Base-by-base conservation (phyloP, 2,329 filamentous ascomycete genomes). In the Raffaelea ambrosiae region DNA sequence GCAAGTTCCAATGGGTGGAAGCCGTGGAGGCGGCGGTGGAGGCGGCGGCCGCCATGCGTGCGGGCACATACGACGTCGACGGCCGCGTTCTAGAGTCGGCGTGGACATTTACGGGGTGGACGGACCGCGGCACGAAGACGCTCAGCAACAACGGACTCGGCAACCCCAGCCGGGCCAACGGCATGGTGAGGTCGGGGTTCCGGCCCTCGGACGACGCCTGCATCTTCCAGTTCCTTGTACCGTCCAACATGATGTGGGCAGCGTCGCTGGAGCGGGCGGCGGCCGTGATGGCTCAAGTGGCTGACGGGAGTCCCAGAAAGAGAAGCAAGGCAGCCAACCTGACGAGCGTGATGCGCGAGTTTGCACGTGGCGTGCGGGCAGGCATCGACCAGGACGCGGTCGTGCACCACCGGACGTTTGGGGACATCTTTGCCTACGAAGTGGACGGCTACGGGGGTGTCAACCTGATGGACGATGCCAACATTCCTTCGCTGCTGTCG, bases 171-270 rank as follows among this genome's bases (percentile, higher is more conserved):
- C 82, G 80, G 50, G 78, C 76, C 31, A 91, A 88, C 2, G 86
- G 86, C 0, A 71, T 91, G 19, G 74, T 90, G 44, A 77, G 86
- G 50, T 86, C 82, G 54, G 83, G 85, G 3, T 90, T 90, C 67
- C 74, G 86, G 2, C 86, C 86, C 2, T 86, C 82, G 51, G 86
- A 91, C 62, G 86, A 91, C 61, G 79, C 85, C 23, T 85, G 82
- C 0, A 88, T 84, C 40, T 77, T 86, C 50, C 84, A 86, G 53
- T 86, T 84, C 60, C 81, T 88, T 61, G 85, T 90, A 55, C 86
- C 86, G 0, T 78, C 83, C 11, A 90, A 90, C 59, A 82, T 83
- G 78, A 80, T 81, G 74, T 94, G 48, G 77, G 93, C 41, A 79
- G 87, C 47, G 87, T 83, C 46, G 86, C 69, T 85, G 7, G 66